Percentiles rank a stretch among this genome's conserved stretches.
These are phyloP conservation scores for Colletotrichum shisoi DNA, from an alignment of 2,329 filamentous ascomycete genomes.

Conservation along the genomic window DNA sequence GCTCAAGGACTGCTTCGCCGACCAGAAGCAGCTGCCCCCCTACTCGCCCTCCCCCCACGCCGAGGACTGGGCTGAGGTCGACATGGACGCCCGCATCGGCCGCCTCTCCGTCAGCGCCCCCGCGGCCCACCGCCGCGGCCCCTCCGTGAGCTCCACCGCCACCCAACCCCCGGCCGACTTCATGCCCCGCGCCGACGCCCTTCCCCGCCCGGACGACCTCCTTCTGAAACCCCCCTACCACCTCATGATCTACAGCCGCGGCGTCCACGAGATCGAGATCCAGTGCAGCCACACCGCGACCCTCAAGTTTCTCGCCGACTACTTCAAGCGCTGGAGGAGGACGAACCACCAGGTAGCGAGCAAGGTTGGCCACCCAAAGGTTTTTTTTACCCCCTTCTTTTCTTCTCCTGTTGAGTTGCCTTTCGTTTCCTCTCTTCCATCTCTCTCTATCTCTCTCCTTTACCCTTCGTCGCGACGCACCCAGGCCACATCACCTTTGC, in stretches of 20 bases:
- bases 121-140: slow-evolving; percentile 1
- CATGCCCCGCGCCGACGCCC: slow-evolving; percentile 52
- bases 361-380: slow-evolving; percentile 44
- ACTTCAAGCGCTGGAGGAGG: slow-evolving; percentile 58
- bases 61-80: slow-evolving; percentile 58
- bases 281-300: slow-evolving; percentile 59
- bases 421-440: background rate
- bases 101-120: slow-evolving; percentile 38
- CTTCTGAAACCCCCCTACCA: slow-evolving; percentile 59
- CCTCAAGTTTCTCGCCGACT: slow-evolving; percentile 55
- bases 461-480: too few relatives aligned
- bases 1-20: slow-evolving; percentile 50
- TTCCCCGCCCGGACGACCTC: slow-evolving; percentile 59
- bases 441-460: too few relatives aligned
- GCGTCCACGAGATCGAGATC: slow-evolving; percentile 50
- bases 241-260: slow-evolving; percentile 50
- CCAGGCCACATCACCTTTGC: too few relatives aligned
- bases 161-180: slow-evolving; percentile 42
- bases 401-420: background rate
- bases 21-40: slow-evolving; percentile 36
- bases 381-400: slow-evolving; percentile 1
- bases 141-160: background rate
- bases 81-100: slow-evolving; percentile 45
- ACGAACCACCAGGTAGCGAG: slow-evolving; percentile 52
- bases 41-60: slow-evolving; percentile 29